Base-by-base conservation (phyloP, 345 rosid genomes). In the Geranium brycei region DNA sequence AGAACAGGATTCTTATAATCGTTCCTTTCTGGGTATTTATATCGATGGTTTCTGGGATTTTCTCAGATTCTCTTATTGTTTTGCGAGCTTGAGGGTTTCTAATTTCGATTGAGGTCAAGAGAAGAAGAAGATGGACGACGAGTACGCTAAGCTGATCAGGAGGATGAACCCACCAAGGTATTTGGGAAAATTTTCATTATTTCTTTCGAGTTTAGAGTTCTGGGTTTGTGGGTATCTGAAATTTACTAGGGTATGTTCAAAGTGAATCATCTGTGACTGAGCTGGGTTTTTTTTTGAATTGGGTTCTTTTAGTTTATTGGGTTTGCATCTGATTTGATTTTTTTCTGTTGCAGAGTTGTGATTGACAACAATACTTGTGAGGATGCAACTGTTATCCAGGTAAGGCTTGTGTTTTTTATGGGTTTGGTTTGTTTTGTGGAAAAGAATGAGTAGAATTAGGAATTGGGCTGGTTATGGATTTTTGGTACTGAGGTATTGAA, bases 81-180 rank as follows among this genome's bases (percentile, higher is more conserved):
- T 14, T 10, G 73, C 72, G 53, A 47, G 15, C 13, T 8, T 8
- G 12, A 47, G 11, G 53, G 3, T 8, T 3, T 8, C 28, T 23
- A 23, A 23, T 23, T 23, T 23, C 28, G 28, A 23, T 23, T 23
- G 28, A 47, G 53, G 11, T 6, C 13, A 47, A 47, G 53, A 47
- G 12, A 47, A 47, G 15, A 11, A 47, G 3, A 47, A 47, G 56
- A 82, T 85, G 87, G 95, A 87, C 68, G 97, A 87, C 66, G 92
- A 87, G 75, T 90, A 73, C 64, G 89, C 92, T 32, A 90, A 90
- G 86, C 85, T 90, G 68, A 71, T 90, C 75, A 75, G 95, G 73
- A 85, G 97, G 72, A 86, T 90, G 89, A 87, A 90, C 75, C 92
- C 87, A 11, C 97, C 97, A 58, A 82, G 97, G 92, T 86, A 66